Conservation (phyloP, 2,329 filamentous ascomycete genomes). For the Paramyrothecium sp. region DNA sequence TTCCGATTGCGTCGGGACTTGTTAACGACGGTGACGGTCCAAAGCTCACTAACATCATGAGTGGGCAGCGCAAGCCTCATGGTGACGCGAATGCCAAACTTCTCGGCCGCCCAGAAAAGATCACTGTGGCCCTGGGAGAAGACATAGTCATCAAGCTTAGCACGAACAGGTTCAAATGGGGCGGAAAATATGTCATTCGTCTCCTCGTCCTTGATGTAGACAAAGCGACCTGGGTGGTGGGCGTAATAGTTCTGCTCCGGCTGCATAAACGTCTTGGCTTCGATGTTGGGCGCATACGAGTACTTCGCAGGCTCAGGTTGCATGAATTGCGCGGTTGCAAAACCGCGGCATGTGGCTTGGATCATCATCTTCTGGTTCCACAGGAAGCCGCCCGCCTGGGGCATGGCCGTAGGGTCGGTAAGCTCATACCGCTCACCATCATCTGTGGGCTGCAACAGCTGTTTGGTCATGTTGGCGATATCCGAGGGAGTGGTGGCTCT, state of each 20-base stretch:
- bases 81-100: conserved; percentile 48
- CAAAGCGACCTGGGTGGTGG: conserved; percentile 57
- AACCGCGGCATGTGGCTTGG: conserved; percentile 57
- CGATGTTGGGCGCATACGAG: conserved; percentile 55
- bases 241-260: conserved; percentile 59
- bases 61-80: conserved; percentile 51
- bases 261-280: conserved; percentile 60
- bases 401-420: conserved; percentile 52
- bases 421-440: conserved; percentile 55
- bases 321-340: conserved; percentile 58
- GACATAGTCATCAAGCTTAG: conserved; percentile 43
- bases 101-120: conserved; percentile 51
- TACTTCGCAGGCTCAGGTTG: conserved; percentile 61
- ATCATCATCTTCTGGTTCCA: conserved; percentile 64
- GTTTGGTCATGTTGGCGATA: background rate
- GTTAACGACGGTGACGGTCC: conserved; percentile 53
- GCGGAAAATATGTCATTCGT: conserved; percentile 50
- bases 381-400: conserved; percentile 54
- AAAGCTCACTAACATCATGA: conserved; percentile 54
- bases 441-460: conserved; percentile 33
- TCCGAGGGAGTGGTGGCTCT: background rate
- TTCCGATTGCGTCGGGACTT: conserved; percentile 40
- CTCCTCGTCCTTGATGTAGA: conserved; percentile 58
- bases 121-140: conserved; percentile 56
- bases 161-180: conserved; percentile 54